Conservation (phyloP, 1,284 basidiomycete genomes). For the Boletus hoseneyae region DNA sequence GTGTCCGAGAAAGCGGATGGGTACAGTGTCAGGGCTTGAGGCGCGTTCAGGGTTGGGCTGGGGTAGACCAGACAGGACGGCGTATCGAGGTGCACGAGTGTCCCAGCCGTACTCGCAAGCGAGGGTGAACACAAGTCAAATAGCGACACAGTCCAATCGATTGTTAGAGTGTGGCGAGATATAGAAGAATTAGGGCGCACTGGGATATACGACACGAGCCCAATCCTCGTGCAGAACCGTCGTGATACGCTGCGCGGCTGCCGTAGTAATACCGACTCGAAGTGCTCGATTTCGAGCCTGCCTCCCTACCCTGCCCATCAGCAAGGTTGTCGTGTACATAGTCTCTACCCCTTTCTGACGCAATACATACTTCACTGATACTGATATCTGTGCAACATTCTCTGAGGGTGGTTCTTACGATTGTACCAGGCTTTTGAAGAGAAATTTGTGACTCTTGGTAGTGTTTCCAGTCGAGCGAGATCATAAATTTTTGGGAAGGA, state of each 20-base stretch:
- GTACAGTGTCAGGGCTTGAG: constrained; percentile 69
- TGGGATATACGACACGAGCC: constrained; percentile 69
- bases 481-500: constrained; percentile 91
- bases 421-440: constrained; percentile 70
- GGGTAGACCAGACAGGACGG: constrained; percentile 69
- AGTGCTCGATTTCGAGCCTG: constrained; percentile 91
- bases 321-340: constrained; percentile 9
- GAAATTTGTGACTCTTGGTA: constrained; percentile 96
- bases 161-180: not conserved
- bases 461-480: constrained; percentile 86
- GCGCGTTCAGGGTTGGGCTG: not conserved
- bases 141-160: constrained; percentile 64
- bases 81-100: constrained; percentile 67
- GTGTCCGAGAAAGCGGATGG: too few species aligned
- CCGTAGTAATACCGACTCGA: constrained; percentile 90
- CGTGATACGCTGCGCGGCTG: constrained; percentile 76
- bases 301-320: constrained; percentile 57
- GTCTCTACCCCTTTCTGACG: not conserved
- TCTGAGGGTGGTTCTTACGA: constrained; percentile 71
- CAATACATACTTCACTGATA: constrained; percentile 23
- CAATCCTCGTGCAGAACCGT: constrained; percentile 90
- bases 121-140: constrained; percentile 58
- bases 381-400: constrained; percentile 48
- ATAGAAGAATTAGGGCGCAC: constrained; percentile 41
- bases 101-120: constrained; percentile 44